A percentile compares a stretch with the other conserved stretches of the same genome.
Conservation (phyloP, 495 filamentous ascomycete species). For the Letharia lupina region DNA sequence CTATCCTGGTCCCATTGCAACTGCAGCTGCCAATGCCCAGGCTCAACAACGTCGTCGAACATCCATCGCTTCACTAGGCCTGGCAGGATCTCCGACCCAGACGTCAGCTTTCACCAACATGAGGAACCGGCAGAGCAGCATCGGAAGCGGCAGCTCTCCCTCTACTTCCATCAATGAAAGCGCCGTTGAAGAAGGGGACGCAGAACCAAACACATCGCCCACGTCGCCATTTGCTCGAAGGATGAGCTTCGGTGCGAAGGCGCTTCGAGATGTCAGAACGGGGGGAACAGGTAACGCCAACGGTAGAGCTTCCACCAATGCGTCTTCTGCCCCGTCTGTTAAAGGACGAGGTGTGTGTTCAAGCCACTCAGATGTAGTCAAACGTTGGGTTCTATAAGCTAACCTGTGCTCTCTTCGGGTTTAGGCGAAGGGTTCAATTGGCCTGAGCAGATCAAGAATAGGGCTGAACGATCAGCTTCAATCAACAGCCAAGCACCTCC, state of each 20-base stretch:
- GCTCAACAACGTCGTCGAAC: conserved; percentile 70
- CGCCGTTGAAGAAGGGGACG: conserved; percentile 70
- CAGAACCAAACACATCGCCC: conserved; percentile 42
- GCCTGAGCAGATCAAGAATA: conserved; percentile 84
- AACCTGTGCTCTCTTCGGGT: conserved; percentile 44
- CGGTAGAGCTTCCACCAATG: conserved; percentile 29
- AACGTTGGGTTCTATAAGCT: conserved; percentile 30
- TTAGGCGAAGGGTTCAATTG: conserved; percentile 89
- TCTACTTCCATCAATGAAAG: conserved; percentile 78
- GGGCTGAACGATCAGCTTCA: conserved; percentile 75
- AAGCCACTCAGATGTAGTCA: conserved; percentile 26
- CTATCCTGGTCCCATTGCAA: conserved; percentile 56
- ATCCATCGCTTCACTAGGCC: conserved; percentile 76
- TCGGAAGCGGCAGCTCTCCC: conserved; percentile 59
- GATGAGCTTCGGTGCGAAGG: conserved; percentile 85
- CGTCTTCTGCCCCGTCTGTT: conserved; percentile 36
- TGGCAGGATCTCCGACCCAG: conserved; percentile 68
- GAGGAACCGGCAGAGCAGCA: conserved; percentile 59
- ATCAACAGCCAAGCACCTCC: conserved; percentile 36
- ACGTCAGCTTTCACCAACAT: conserved; percentile 47
- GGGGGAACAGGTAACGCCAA: conserved; percentile 41
- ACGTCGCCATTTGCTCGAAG: conserved; percentile 73
- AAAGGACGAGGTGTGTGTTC: conserved; percentile 43
- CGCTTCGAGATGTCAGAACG: conserved; percentile 60
- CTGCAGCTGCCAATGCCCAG: conserved; percentile 53